Base-by-base conservation (phyloP, 495 filamentous ascomycete genomes). In the Eremomyces bilateralis region DNA sequence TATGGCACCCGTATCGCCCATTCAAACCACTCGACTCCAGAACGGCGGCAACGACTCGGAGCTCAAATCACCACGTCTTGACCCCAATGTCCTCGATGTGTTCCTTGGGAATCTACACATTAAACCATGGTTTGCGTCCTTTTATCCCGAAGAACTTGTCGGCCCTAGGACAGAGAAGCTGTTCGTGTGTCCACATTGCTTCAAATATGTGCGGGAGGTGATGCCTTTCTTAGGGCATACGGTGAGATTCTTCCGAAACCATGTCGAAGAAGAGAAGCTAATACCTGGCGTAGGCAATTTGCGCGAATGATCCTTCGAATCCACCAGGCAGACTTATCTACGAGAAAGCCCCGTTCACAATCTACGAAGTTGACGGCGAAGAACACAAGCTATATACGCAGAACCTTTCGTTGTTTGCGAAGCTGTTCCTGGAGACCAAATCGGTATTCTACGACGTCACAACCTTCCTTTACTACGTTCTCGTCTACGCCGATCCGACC, bases 391-490 rank as follows among this genome's bases (percentile, higher is more conserved):
- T 93, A 11, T 97, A 83, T 55, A 80, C 79, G 42, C 88, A 95
- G 56, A 93, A 92, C 49, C 66, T 97, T 35, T 91, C 79, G 15
- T 74, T 97, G 27, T 93, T 95, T 53, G 80, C 82, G n/a, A 95
- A 95, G 49, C 67, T 97, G 34, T 97, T 93, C 54, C 73, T 97
- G 36, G 84, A 94, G 51, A 92, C 84, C 50, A 99, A 99, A 52
- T 90, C 81, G 15, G 83, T 99, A 40, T 95, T 92, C 57, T 99
- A 90, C 61, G 90, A 95, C 47, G 81, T 93, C 39, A 71, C 72
- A 22, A 80, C 78, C 37, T 99, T 99, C 59, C 72, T 84, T 44
- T 99, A 93, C 62, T 95, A 91, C 51, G 71, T 91, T 15, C 72
- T 95, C 35, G 69, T 79, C 31, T 60, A 73, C 39, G 73, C 66